These are phyloP conservation scores for Rhododendron ovatum DNA, from an alignment of 148 eudicot species.

Conservation along the genomic window DNA sequence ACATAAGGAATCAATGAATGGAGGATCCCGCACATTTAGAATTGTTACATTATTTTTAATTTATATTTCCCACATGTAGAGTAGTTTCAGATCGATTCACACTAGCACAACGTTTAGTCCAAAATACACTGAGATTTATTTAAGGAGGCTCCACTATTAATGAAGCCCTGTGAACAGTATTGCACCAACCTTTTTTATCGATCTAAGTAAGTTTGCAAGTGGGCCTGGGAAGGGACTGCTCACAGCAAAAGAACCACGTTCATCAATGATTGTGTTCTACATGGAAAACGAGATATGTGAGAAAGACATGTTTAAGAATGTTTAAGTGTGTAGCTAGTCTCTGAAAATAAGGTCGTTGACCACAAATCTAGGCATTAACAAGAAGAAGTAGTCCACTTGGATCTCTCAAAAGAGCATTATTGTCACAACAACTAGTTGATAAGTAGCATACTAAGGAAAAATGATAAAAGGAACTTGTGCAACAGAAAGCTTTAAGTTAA, in stretches of 20 bases:
- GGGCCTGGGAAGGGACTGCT: conserved; percentile 77
- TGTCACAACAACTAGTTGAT: neutral
- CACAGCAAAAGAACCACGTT: conserved; percentile 87
- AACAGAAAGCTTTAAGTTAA: neutral
- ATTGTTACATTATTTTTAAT: neutral
- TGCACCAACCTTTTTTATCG: conserved; percentile 60
- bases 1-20: conserved; percentile 1
- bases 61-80: neutral
- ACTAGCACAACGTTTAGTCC: neutral
- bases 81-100: neutral
- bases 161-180: neutral
- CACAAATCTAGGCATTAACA: neutral
- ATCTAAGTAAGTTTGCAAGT: conserved; percentile 55
- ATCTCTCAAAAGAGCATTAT: neutral
- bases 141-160: neutral
- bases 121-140: neutral
- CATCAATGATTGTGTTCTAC: conserved; percentile 78
- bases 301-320: neutral
- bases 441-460: conserved; percentile 4
- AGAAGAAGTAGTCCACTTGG: neutral
- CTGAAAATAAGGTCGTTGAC: neutral
- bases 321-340: neutral
- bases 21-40: neutral
- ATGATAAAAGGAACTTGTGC: neutral
- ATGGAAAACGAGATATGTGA: conserved; percentile 10